Percentiles rank a stretch among this genome's conserved stretches.
phyloP scores from a whole-genome alignment of 768 basidiomycete species.

The Agaricus blazei region DNA sequence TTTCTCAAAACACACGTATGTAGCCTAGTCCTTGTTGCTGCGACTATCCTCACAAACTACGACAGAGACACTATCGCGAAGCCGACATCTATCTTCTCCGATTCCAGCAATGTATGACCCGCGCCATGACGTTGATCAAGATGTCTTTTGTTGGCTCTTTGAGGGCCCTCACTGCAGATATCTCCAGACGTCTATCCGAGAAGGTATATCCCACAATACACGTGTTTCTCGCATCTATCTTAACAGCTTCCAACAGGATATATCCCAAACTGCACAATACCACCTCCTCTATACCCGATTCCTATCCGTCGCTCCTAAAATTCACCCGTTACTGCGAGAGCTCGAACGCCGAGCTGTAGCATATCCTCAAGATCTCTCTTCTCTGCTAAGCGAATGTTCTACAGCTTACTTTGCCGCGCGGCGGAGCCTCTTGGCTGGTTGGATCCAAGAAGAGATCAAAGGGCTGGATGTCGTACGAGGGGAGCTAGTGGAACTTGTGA shows the following conservation, averaged over 20 bases:
- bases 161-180: slow-evolving; percentile 71
- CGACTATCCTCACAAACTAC: not conserved
- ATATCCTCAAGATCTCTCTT: slow-evolving; percentile 81
- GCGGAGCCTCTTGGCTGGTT: slow-evolving; percentile 63
- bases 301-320: slow-evolving; percentile 58
- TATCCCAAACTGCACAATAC: slow-evolving; percentile 73
- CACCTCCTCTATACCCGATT: slow-evolving; percentile 93
- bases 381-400: slow-evolving; percentile 84
- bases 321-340: slow-evolving; percentile 78
- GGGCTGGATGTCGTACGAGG: slow-evolving; percentile 73
- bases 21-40: slow-evolving; percentile 3
- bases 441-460: slow-evolving; percentile 77
- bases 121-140: slow-evolving; percentile 96
- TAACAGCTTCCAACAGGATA: slow-evolving; percentile 39
- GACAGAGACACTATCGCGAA: slow-evolving; percentile 85
- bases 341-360: slow-evolving; percentile 72
- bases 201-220: slow-evolving; percentile 39
- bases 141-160: slow-evolving; percentile 93
- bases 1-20: slow-evolving; percentile 84
- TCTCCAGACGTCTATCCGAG: slow-evolving; percentile 69
- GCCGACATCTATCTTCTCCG: slow-evolving; percentile 92
- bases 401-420: slow-evolving; percentile 75
- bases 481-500: slow-evolving; percentile 85
- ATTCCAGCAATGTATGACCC: slow-evolving; percentile 97
- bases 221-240: not conserved